Percentiles rank a stretch among this genome's conserved stretches.
phyloP scores from a whole-genome alignment of 192 early-diverging fungal genomes.

The Coemansia nantahalensis region DNA sequence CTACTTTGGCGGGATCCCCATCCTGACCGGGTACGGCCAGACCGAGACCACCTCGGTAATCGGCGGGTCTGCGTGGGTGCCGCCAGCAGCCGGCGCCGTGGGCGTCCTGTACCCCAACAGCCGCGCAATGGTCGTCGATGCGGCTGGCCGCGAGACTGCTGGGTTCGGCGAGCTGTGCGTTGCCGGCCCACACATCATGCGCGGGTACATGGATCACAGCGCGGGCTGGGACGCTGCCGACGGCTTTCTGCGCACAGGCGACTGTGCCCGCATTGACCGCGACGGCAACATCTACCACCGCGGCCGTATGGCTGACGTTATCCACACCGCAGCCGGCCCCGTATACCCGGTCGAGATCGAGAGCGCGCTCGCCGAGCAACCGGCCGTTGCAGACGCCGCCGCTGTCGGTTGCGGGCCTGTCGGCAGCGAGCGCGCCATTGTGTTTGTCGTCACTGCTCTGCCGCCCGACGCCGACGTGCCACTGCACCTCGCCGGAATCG shows the following conservation, averaged over 20 bases:
- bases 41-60: slow-evolving; percentile 27
- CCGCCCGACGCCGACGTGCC: neutral
- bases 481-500: slow-evolving; percentile 7
- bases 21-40: slow-evolving; percentile 30
- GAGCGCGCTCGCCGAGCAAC: slow-evolving; percentile 59
- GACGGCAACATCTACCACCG: slow-evolving; percentile 61
- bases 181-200: slow-evolving; percentile 79
- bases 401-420: slow-evolving; percentile 52
- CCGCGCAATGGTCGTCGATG: slow-evolving; percentile 31
- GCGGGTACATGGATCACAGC: slow-evolving; percentile 67
- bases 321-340: slow-evolving; percentile 71
- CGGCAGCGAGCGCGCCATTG: slow-evolving; percentile 8
- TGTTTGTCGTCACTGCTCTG: slow-evolving; percentile 10
- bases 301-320: slow-evolving; percentile 79
- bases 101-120: slow-evolving; percentile 40
- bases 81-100: slow-evolving; percentile 13
- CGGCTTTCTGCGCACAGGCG: slow-evolving; percentile 79
- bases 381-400: slow-evolving; percentile 61
- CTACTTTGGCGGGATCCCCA: slow-evolving; percentile 16
- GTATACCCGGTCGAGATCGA: slow-evolving; percentile 84
- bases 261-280: slow-evolving; percentile 63
- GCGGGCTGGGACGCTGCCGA: slow-evolving; percentile 55
- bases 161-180: slow-evolving; percentile 80
- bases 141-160: slow-evolving; percentile 66
- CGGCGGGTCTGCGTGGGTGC: slow-evolving; percentile 11